Percentiles rank a stretch among this genome's conserved stretches.
phyloP scores from a whole-genome alignment of 139 green algal species.

The Protoeuglena noctilucae region DNA sequence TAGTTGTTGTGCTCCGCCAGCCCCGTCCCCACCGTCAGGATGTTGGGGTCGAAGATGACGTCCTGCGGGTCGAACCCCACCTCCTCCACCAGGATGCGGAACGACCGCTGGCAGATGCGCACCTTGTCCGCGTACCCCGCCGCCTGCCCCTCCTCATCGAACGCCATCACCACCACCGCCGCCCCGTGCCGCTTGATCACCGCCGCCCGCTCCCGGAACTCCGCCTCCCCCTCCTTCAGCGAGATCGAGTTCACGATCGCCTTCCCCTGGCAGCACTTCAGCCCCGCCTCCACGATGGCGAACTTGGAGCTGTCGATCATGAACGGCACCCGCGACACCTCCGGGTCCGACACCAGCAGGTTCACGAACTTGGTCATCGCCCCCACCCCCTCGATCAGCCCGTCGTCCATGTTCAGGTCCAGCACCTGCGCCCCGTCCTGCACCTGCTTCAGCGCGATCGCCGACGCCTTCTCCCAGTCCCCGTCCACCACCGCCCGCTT shows the following conservation, averaged over 20 bases:
- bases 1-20: conserved; percentile 99
- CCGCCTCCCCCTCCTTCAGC: conserved; percentile 91
- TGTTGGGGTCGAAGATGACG: conserved; percentile 99
- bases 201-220: conserved; percentile 65
- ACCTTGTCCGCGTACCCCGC: conserved; percentile 31
- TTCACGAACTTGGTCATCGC: conserved; percentile 92
- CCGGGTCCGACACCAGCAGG: conserved; percentile 85
- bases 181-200: conserved; percentile 76
- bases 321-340: conserved; percentile 85
- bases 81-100: conserved; percentile 85
- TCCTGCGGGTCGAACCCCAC: conserved; percentile 88
- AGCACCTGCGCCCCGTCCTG: conserved; percentile 74
- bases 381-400: conserved; percentile 81
- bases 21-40: conserved; percentile 91
- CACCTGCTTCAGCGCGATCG: conserved; percentile 77
- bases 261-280: conserved; percentile 94
- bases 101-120: conserved; percentile 84
- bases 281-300: conserved; percentile 86
- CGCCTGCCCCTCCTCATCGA: conserved; percentile 81
- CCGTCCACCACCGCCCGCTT: conserved; percentile 92
- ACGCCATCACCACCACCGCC: conserved; percentile 96
- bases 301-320: conserved; percentile 99
- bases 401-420: conserved; percentile 99
- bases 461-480: conserved; percentile 86
- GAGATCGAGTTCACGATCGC: conserved; percentile 97